Evolutionary conservation across 2,329 filamentous ascomycete genomes (phyloP).

Genomic region (Myotisia sp.): DNA sequence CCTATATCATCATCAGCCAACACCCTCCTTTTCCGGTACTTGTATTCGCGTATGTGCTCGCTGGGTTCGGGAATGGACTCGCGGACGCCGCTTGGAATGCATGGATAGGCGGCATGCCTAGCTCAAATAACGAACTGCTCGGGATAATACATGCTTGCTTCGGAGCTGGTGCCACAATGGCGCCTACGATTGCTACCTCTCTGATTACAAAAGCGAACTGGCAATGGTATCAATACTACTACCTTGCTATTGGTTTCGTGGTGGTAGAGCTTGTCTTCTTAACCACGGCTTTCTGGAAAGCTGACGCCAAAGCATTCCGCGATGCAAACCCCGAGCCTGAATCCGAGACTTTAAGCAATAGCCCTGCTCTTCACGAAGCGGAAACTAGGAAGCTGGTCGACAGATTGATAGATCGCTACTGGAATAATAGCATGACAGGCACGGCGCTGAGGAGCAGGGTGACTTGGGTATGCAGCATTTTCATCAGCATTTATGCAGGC

Average conservation of each 20-base stretch:
- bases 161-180: slow-evolving; percentile 53
- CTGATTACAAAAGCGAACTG: slow-evolving; percentile 51
- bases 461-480: slow-evolving; percentile 54
- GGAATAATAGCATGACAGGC: slow-evolving; percentile 31
- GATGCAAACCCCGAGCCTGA: slow-evolving; percentile 12
- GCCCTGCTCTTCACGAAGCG: slow-evolving; percentile 3
- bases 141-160: slow-evolving; percentile 59
- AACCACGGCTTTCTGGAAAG: slow-evolving; percentile 46
- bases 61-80: slow-evolving; percentile 58
- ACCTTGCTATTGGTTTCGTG: slow-evolving; percentile 51
- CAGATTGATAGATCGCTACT: no score
- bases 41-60: slow-evolving; percentile 38
- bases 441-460: slow-evolving; percentile 25
- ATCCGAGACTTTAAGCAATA: slow-evolving; percentile 18
- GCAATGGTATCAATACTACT: slow-evolving; percentile 62
- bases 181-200: slow-evolving; percentile 55
- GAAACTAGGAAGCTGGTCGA: no score
- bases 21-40: slow-evolving; percentile 41
- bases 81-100: slow-evolving; percentile 42
- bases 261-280: slow-evolving; percentile 41
- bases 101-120: slow-evolving; percentile 56
- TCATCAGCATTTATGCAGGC: slow-evolving; percentile 59
- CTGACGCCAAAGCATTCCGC: slow-evolving; percentile 44
- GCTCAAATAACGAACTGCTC: slow-evolving; percentile 57
- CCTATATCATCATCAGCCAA: slow-evolving; percentile 38